Conservation (phyloP, 2,329 filamentous ascomycete species). For the Coniochaeta sp. region DNA sequence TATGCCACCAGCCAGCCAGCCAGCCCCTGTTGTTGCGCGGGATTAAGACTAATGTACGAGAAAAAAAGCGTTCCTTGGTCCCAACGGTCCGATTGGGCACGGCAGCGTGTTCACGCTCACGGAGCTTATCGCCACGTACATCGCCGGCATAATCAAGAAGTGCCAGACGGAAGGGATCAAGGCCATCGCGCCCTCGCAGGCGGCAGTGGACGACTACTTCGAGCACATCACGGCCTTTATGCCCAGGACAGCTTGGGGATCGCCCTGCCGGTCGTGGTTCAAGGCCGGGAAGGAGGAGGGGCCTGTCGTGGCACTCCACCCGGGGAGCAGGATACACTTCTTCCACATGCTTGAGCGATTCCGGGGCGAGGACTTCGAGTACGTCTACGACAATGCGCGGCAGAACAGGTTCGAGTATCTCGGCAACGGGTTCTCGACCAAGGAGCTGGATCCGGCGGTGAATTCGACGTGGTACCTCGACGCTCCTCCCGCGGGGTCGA, state of each 20-base stretch:
- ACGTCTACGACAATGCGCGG: conserved; percentile 30
- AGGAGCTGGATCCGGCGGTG: conserved; percentile 29
- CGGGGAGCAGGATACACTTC: conserved; percentile 44
- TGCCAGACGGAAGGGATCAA: conserved; percentile 43
- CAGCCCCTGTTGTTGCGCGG: too few relatives aligned
- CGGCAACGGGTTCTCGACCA: conserved; percentile 44
- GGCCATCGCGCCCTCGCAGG: conserved; percentile 35
- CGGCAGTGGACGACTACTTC: conserved; percentile 42
- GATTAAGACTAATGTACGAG: too few relatives aligned
- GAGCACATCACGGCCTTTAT: conserved; percentile 43
- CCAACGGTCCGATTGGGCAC: conserved; percentile 43
- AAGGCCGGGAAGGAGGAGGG: conserved; percentile 36
- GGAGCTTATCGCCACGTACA: conserved; percentile 45
- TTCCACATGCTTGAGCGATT: conserved; percentile 45
- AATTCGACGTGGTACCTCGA: conserved; percentile 39
- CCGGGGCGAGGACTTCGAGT: conserved; percentile 47
- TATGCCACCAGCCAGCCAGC: too few relatives aligned
- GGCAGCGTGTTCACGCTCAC: conserved; percentile 43
- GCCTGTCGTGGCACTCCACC: conserved; percentile 41
- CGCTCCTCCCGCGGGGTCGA: conserved; percentile 4
- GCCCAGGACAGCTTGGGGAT: conserved; percentile 44
- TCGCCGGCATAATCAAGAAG: conserved; percentile 39
- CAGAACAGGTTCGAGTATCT: conserved; percentile 43
- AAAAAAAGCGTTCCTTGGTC: conserved; percentile 42
- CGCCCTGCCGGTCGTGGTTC: conserved; percentile 41